Percentiles rank a stretch among this genome's conserved stretches.
Evolutionary conservation across 306 rosid species (phyloP).

Genomic region (Dryas octopetala): DNA sequence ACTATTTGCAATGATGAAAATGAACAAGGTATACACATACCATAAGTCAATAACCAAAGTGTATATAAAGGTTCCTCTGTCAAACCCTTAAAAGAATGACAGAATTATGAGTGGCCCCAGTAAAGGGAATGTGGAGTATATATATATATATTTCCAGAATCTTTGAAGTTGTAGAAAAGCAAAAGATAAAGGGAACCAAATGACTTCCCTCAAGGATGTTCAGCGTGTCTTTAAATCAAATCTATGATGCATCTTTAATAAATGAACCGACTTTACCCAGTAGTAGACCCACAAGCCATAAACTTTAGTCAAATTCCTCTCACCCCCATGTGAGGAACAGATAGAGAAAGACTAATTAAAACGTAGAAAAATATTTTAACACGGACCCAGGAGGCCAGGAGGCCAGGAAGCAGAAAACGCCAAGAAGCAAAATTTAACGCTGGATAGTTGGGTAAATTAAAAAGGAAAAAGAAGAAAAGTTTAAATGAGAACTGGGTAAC

Average conservation of each 20-base stretch:
- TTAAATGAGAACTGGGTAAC: background rate
- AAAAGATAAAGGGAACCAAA: conserved; percentile 35
- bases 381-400: background rate
- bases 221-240: conserved; percentile 21
- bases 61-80: background rate
- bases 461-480: no score
- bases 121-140: background rate
- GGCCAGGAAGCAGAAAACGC: conserved; percentile 4
- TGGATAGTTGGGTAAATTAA: no score
- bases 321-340: conserved; percentile 15
- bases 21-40: background rate
- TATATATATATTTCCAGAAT: conserved; percentile 21
- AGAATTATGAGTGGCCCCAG: background rate
- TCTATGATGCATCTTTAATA: conserved; percentile 22
- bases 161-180: conserved; percentile 34
- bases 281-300: conserved; percentile 14
- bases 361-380: background rate
- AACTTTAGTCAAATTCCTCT: conserved; percentile 19
- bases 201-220: conserved; percentile 25
- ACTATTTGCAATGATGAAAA: background rate
- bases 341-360: background rate
- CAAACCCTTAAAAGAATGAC: background rate
- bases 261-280: background rate
- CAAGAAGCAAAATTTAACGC: background rate
- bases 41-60: background rate